Base-by-base conservation (phyloP, 2,329 filamentous ascomycete species). In the Pseudocercospora ulei region DNA sequence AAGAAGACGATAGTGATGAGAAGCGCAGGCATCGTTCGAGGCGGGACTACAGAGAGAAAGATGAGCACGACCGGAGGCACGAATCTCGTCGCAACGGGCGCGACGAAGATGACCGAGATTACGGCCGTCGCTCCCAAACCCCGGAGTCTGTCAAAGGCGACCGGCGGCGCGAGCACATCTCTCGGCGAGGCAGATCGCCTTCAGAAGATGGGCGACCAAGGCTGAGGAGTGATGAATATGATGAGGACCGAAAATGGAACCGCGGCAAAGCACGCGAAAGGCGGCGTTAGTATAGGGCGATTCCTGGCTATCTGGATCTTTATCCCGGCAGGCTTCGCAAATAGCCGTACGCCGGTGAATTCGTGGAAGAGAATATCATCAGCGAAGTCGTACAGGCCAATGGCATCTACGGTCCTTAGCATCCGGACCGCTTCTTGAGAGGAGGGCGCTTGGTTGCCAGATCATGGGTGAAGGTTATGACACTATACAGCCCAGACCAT, bases 21-120 rank as follows among this genome's bases (percentile, higher is more conserved):
- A 20, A 31, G 14, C 38, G 25, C n/a, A 31, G 16, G 28, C 19
- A 31, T 25, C 22, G 29, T 5, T 22, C 38, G 9, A 25, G 20
- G 29, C 27, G 29, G 11, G 14, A 39, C n/a, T 9, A 13, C 11
- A n/a, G 8, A n/a, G 30, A 22, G 11, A 18, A 13, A 5, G n/a
- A 13, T 11, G 11, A 13, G 18, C 12, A 11, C 11, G 30, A 23
- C n/a, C 9, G n/a, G 23, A 18, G 19, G 13, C 18, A 22, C 30
- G 18, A 7, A 13, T 33, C 30, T 20, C 30, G 14, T 20, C 30
- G 30, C 8, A 12, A n/a, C 7, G 14, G 17, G 11, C 30, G 11
- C 14, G 30, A 20, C 9, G 30, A 33, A 11, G 30, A 23, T 13
- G 16, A 19, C n/a, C n/a, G n/a, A n/a, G n/a, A n/a, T n/a, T n/a